phyloP scores from a whole-genome alignment of 1,139 yeast genomes.

The Yarrowia galli region DNA sequence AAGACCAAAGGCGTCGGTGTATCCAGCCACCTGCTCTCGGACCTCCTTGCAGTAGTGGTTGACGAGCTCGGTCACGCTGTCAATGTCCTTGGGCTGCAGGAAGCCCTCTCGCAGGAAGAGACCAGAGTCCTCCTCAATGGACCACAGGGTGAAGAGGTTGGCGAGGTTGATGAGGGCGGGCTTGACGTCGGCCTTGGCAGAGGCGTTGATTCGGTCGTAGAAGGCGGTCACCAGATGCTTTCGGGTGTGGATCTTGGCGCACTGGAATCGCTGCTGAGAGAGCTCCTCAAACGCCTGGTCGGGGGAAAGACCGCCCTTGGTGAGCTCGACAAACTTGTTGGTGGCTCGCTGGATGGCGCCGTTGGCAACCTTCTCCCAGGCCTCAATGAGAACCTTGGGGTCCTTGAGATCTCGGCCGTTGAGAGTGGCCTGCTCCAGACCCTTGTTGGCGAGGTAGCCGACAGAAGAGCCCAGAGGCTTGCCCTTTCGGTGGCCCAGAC shows the following conservation, averaged over 20 bases:
- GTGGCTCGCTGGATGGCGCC: slow-evolving; percentile 52
- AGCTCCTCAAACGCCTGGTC: slow-evolving; percentile 56
- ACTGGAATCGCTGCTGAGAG: slow-evolving; percentile 55
- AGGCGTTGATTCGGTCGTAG: slow-evolving; percentile 47
- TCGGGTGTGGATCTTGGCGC: slow-evolving; percentile 56
- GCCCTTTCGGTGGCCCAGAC: slow-evolving; percentile 49
- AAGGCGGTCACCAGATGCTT: slow-evolving; percentile 52
- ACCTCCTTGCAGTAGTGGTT: slow-evolving; percentile 51
- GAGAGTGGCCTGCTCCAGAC: slow-evolving; percentile 44
- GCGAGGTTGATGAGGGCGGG: slow-evolving; percentile 59
- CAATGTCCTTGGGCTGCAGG: slow-evolving; percentile 53
- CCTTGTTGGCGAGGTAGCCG: slow-evolving; percentile 46
- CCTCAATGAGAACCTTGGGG: slow-evolving; percentile 50
- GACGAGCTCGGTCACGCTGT: slow-evolving; percentile 49
- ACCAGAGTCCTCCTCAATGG: slow-evolving; percentile 79
- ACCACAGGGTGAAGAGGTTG: slow-evolving; percentile 68
- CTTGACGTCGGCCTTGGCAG: slow-evolving; percentile 47
- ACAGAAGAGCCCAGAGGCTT: slow-evolving; percentile 48
- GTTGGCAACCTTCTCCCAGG: slow-evolving; percentile 55
- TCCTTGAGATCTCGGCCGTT: slow-evolving; percentile 46
- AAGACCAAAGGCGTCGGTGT: slow-evolving; percentile 87
- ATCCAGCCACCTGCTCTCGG: slow-evolving; percentile 75
- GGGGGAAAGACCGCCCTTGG: slow-evolving; percentile 45
- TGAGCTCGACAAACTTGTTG: slow-evolving; percentile 42
- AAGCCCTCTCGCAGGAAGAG: slow-evolving; percentile 73